Evolutionary conservation across 495 filamentous ascomycete species (phyloP).

Genomic region (Penicillium crystallinum): DNA sequence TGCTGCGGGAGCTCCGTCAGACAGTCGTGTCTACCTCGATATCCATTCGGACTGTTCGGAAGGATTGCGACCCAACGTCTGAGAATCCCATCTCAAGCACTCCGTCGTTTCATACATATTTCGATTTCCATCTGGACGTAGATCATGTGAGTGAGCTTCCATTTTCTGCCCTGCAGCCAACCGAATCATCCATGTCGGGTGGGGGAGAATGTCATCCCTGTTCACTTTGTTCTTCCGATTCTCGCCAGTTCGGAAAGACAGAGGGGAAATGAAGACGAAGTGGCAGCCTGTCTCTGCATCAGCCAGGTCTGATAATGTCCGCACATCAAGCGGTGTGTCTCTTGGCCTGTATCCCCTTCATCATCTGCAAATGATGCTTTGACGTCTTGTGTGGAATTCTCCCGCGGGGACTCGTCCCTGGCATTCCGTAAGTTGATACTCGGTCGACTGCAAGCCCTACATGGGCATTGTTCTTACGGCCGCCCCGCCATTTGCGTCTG

Average conservation of each 20-base stretch:
- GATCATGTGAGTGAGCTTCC: conserved; percentile 9
- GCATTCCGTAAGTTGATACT: conserved; percentile 3
- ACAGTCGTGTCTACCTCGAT: conserved; percentile 31
- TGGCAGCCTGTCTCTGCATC: conserved; percentile 1
- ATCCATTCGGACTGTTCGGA: conserved; percentile 42
- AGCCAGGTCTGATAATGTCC: conserved; percentile 2
- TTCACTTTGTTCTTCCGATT: neutral
- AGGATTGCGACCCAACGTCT: conserved; percentile 8
- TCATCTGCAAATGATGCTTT: conserved; percentile 4
- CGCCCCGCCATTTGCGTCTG: conserved; percentile 18
- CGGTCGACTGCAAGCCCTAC: neutral
- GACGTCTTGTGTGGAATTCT: neutral
- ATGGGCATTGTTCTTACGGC: conserved; percentile 4
- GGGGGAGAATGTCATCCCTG: conserved; percentile 1
- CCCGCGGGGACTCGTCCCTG: conserved; percentile 1
- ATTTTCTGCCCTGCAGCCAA: conserved; percentile 14
- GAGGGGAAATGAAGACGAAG: neutral
- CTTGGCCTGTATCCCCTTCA: conserved; percentile 19
- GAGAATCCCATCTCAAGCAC: neutral
- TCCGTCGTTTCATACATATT: conserved; percentile 2
- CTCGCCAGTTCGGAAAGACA: neutral
- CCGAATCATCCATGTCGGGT: conserved; percentile 14
- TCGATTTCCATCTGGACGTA: neutral
- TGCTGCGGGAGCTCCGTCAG: conserved; percentile 7
- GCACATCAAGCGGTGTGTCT: conserved; percentile 21